phyloP scores from a whole-genome alignment of 169 alveolate species.

The Neospora caninum region DNA sequence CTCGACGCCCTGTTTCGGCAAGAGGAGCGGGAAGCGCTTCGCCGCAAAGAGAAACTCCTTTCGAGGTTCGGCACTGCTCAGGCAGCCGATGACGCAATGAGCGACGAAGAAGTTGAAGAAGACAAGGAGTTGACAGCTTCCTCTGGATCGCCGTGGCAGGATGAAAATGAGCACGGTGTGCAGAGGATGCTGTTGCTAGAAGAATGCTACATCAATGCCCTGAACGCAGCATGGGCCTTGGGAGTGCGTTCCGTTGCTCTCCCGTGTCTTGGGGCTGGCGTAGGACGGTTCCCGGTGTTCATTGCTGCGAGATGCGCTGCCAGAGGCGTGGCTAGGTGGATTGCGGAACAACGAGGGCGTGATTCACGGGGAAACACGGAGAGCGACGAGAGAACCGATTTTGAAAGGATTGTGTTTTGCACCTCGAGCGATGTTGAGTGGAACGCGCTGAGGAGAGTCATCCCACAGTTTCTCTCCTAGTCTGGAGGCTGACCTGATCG shows the following conservation, averaged over 20 bases:
- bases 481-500: background rate
- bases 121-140: background rate
- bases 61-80: background rate
- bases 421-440: slow-evolving; percentile 32
- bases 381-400: background rate
- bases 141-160: background rate
- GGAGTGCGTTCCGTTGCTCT: slow-evolving; percentile 35
- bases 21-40: slow-evolving; percentile 12
- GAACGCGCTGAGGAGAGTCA: slow-evolving; percentile 34
- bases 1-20: slow-evolving; percentile 24
- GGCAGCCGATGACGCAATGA: background rate
- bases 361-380: background rate
- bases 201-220: slow-evolving; percentile 31
- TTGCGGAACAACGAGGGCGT: background rate
- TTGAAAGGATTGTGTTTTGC: slow-evolving; percentile 33
- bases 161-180: background rate
- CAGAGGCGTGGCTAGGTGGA: slow-evolving; percentile 37
- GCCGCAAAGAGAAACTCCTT: background rate
- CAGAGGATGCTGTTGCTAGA: slow-evolving; percentile 34
- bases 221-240: slow-evolving; percentile 33
- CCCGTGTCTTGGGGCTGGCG: slow-evolving; percentile 56
- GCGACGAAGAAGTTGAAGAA: background rate
- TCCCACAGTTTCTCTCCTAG: slow-evolving; percentile 12
- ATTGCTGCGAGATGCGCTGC: slow-evolving; percentile 44
- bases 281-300: slow-evolving; percentile 22